phyloP scores from a whole-genome alignment of 2,329 filamentous ascomycete genomes.

The Clarireedia hainanense region DNA sequence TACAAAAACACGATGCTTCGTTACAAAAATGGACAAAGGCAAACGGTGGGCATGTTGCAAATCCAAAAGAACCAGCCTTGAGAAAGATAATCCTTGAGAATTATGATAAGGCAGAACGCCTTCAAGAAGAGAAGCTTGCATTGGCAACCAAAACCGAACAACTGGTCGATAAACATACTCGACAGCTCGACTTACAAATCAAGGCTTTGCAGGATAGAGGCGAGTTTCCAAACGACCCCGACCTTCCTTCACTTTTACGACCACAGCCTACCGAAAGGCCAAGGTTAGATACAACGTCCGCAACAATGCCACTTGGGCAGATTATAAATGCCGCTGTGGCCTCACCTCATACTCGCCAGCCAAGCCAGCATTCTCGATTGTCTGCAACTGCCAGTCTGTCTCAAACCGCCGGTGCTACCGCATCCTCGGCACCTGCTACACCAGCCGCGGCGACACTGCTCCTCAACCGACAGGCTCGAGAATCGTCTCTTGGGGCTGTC shows the following conservation, averaged over 20 bases:
- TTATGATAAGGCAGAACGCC: constrained; percentile 58
- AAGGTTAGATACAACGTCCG: constrained; percentile 15
- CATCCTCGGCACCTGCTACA: constrained; percentile 49
- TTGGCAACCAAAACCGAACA: constrained; percentile 57
- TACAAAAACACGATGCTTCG: constrained; percentile 63
- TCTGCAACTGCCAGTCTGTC: constrained; percentile 20
- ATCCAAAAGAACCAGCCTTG: constrained; percentile 67
- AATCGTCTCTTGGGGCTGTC: constrained; percentile 51
- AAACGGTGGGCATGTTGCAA: constrained; percentile 64
- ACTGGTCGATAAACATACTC: constrained; percentile 54
- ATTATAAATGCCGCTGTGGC: constrained; percentile 20
- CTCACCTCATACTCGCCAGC: constrained; percentile 20
- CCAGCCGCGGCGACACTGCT: constrained; percentile 55
- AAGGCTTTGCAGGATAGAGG: constrained; percentile 53
- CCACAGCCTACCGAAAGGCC: constrained; percentile 43
- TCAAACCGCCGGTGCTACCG: constrained; percentile 13
- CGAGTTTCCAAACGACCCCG: constrained; percentile 43
- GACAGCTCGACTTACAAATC: constrained; percentile 54
- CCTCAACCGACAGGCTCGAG: constrained; percentile 46
- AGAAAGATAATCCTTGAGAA: constrained; percentile 59
- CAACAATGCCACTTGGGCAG: constrained; percentile 19
- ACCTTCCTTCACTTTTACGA: constrained; percentile 55
- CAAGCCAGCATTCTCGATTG: constrained; percentile 23
- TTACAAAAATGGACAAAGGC: constrained; percentile 76
- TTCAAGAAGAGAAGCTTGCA: constrained; percentile 68